These are phyloP conservation scores for Akanthomyces dipterigenus DNA, from an alignment of 2,329 filamentous ascomycete genomes.

Conservation along the genomic window DNA sequence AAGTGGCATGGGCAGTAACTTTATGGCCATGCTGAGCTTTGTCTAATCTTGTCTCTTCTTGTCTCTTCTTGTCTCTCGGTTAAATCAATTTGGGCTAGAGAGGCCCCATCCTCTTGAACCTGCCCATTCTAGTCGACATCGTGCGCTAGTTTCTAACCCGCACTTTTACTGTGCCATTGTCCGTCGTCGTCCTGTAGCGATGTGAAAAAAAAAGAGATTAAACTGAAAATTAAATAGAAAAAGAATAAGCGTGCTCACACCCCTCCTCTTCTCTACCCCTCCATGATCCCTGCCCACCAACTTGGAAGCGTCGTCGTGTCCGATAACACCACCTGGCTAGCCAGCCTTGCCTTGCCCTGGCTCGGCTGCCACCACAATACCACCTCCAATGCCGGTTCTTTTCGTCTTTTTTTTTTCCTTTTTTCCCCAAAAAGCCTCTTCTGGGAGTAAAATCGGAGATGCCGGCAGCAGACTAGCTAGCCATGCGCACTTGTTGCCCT, in stretches of 20 bases:
- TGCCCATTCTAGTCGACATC: background rate
- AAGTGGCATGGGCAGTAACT: too few relatives aligned
- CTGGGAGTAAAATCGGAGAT: constrained; percentile 1
- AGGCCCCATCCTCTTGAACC: background rate
- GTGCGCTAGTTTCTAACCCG: background rate
- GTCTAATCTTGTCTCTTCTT: background rate
- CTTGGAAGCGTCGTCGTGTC: background rate
- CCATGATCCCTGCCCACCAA: background rate
- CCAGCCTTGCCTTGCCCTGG: background rate
- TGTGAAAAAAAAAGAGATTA: too few relatives aligned
- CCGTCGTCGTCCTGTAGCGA: background rate
- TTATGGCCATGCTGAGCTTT: too few relatives aligned
- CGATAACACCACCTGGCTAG: background rate
- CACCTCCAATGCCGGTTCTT: too few relatives aligned
- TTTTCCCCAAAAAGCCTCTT: background rate
- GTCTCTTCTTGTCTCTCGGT: background rate
- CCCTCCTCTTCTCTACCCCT: background rate
- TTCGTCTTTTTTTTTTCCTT: too few relatives aligned
- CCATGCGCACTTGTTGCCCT: constrained; percentile 5
- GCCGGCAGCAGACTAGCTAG: constrained; percentile 1
- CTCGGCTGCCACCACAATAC: background rate
- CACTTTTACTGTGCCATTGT: too few relatives aligned
- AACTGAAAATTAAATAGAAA: too few relatives aligned
- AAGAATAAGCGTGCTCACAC: background rate
- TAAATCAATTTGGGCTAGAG: background rate